A percentile compares a stretch with the other conserved stretches of the same genome.
Conservation (phyloP, 768 basidiomycete species). For the Russula dissimulans region DNA sequence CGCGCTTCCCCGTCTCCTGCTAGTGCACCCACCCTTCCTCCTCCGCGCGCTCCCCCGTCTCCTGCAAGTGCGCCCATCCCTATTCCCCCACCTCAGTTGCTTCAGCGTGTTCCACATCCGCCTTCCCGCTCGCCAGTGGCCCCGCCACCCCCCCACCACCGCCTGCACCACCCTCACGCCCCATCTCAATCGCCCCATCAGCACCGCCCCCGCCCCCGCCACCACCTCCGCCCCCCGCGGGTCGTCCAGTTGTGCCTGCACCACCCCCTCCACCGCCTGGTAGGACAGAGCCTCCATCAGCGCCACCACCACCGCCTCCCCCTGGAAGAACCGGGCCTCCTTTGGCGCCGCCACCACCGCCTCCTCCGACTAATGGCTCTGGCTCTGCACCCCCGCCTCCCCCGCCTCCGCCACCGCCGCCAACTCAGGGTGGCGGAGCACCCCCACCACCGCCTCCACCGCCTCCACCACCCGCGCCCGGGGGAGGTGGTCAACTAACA, state of each 20-base stretch:
- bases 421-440: conserved; percentile 23
- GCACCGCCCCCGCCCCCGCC: conserved; percentile 27
- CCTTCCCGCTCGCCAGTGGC: conserved; percentile 28
- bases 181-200: conserved; percentile 25
- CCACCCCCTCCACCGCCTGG: conserved; percentile 24
- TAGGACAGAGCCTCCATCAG: conserved; percentile 13
- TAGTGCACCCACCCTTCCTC: too few species aligned
- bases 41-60: conserved; percentile 23
- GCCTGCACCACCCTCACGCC: conserved; percentile 29
- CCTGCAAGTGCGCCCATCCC: too few species aligned
- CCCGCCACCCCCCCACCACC: conserved; percentile 23
- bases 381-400: conserved; percentile 30
- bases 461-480: conserved; percentile 36
- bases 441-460: conserved; percentile 40
- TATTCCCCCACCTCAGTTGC: conserved; percentile 19
- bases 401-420: conserved; percentile 25
- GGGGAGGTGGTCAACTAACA: conserved; percentile 32
- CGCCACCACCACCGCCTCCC: conserved; percentile 24
- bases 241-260: conserved; percentile 17
- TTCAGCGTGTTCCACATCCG: conserved; percentile 23
- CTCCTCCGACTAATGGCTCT: conserved; percentile 23
- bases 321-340: conserved; percentile 15
- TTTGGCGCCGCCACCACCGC: conserved; percentile 25
- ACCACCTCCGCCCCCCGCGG: conserved; percentile 30
- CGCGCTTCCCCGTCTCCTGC: conserved; percentile 23